Conservation (phyloP, 768 basidiomycete species). For the Hygrophoropsis aurantiaca region DNA sequence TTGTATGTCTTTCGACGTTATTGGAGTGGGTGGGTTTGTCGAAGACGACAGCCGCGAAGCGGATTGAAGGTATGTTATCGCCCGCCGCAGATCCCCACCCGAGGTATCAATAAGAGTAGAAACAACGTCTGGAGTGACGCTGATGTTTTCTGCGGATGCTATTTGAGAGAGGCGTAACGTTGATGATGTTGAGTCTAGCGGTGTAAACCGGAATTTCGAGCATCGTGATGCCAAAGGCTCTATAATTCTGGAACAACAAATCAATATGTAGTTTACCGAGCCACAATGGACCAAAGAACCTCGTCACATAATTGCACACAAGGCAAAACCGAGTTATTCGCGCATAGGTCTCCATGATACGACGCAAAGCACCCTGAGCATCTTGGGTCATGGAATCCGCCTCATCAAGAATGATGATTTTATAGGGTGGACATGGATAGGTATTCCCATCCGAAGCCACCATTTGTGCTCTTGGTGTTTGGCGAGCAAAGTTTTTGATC, state of each 20-base stretch:
- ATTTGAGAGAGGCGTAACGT: conserved; percentile 76
- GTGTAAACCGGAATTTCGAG: conserved; percentile 97
- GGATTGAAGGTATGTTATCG: conserved; percentile 97
- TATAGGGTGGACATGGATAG: conserved; percentile 97
- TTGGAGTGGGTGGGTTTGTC: conserved; percentile 67
- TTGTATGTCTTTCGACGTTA: conserved; percentile 80
- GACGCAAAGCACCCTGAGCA: conserved; percentile 91
- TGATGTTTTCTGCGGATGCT: conserved; percentile 70
- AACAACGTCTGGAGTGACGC: conserved; percentile 58
- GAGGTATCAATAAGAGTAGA: conserved; percentile 76
- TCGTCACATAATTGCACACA: conserved; percentile 98
- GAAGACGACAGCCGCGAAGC: conserved; percentile 85
- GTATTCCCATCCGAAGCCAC: conserved; percentile 73
- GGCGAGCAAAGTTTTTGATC: conserved; percentile 96
- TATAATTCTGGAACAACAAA: conserved; percentile 69
- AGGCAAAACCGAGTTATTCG: conserved; percentile 97
- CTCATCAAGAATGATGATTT: conserved; percentile 98
- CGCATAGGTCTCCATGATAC: conserved; percentile 99
- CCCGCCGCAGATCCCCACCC: conserved; percentile 90
- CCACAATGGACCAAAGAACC: conserved; percentile 48
- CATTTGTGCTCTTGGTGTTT: conserved; percentile 81
- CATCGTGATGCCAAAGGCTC: conserved; percentile 98
- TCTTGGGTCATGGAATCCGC: conserved; percentile 99
- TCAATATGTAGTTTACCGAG: neutral
- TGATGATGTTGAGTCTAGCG: conserved; percentile 79